These are phyloP conservation scores for Rubia peregrina DNA, from an alignment of 305 asterid genomes.

Conservation along the genomic window DNA sequence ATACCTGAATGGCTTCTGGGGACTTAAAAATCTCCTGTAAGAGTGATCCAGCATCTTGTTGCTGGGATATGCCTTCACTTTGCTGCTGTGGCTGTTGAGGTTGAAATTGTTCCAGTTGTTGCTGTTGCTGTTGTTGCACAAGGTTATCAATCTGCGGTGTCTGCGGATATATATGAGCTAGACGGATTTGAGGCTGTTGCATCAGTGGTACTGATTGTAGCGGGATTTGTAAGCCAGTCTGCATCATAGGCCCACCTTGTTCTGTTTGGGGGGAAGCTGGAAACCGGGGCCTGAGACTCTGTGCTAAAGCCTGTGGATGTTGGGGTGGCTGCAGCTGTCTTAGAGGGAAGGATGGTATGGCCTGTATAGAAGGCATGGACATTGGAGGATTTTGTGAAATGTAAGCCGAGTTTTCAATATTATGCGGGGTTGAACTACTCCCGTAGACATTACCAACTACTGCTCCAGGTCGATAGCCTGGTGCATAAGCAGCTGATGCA, in stretches of 20 bases:
- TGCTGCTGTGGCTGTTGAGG: constrained; percentile 34
- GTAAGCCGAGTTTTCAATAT: constrained; percentile 43
- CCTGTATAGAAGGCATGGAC: constrained; percentile 43
- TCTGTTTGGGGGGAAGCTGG: constrained; percentile 71
- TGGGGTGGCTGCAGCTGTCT: constrained; percentile 90
- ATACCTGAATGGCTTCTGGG: constrained; percentile 94
- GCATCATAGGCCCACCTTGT: constrained; percentile 48
- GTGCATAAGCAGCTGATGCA: constrained; percentile 51
- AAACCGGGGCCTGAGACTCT: constrained; percentile 65
- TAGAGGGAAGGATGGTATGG: constrained; percentile 49
- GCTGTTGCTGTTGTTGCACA: constrained; percentile 35
- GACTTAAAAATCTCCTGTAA: constrained; percentile 74
- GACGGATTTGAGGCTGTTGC: constrained; percentile 61
- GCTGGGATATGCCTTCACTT: constrained; percentile 49
- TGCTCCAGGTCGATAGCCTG: constrained; percentile 54
- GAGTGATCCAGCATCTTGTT: constrained; percentile 66
- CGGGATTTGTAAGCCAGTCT: constrained; percentile 36
- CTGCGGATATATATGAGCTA: constrained; percentile 50
- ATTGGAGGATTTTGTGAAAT: constrained; percentile 45
- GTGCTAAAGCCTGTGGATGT: constrained; percentile 73
- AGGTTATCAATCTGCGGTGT: constrained; percentile 47
- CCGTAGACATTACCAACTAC: constrained; percentile 48
- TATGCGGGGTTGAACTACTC: constrained; percentile 46
- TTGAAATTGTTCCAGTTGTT: constrained; percentile 40
- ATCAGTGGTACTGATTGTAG: constrained; percentile 42